phyloP scores from a whole-genome alignment of 2,329 filamentous ascomycete species.

The Ustulina deusta region DNA sequence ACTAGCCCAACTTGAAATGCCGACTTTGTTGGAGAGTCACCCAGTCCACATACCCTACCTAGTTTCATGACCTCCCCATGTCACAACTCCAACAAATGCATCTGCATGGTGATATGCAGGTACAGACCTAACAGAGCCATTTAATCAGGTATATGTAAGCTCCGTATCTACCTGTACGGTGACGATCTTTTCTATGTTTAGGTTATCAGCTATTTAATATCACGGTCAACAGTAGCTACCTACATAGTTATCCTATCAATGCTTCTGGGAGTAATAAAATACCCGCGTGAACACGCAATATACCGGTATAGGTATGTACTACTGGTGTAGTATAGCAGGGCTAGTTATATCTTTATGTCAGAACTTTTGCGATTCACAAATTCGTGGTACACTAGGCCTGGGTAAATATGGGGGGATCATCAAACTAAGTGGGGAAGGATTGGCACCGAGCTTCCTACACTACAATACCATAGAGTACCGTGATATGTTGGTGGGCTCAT shows the following conservation, averaged over 20 bases:
- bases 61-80: constrained; percentile 15
- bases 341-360: constrained; percentile 6
- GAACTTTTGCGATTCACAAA: constrained; percentile 4
- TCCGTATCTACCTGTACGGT: neutral
- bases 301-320: neutral
- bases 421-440: constrained; percentile 15
- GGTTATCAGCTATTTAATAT: neutral
- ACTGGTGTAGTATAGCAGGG: constrained; percentile 6
- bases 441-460: neutral
- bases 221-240: neutral
- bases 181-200: neutral
- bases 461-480: no score
- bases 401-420: constrained; percentile 22
- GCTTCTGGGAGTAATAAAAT: neutral
- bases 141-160: constrained; percentile 2
- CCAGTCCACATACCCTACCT: constrained; percentile 4
- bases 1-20: constrained; percentile 2
- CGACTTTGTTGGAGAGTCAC: neutral
- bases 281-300: neutral
- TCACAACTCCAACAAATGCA: constrained; percentile 8
- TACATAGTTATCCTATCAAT: neutral
- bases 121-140: neutral
- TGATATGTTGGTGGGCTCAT: constrained; percentile 9
- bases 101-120: constrained; percentile 7
- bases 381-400: constrained; percentile 5